Evolutionary conservation across 2,329 filamentous ascomycete species (phyloP).

Genomic region (Orbilia ellipsospora): DNA sequence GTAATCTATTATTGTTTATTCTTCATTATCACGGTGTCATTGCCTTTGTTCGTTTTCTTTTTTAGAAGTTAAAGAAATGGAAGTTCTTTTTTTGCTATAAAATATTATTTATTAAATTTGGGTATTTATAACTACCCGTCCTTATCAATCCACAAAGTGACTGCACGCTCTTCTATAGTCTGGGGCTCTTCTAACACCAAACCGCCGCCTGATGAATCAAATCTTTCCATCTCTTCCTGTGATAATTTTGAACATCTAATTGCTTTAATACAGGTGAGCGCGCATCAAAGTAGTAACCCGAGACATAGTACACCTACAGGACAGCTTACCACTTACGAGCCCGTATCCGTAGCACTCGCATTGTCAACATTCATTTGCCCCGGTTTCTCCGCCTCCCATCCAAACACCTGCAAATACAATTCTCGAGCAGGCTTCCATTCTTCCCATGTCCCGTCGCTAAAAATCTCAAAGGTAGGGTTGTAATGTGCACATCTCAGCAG

Average conservation of each 20-base stretch:
- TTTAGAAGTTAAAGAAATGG: slow-evolving; percentile 9
- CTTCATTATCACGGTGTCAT: slow-evolving; percentile 27
- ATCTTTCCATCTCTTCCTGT: too few relatives aligned
- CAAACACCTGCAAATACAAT: slow-evolving; percentile 23
- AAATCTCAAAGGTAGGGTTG: slow-evolving; percentile 10
- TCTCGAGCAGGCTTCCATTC: slow-evolving; percentile 20
- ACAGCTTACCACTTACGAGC: too few relatives aligned
- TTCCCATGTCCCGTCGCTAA: slow-evolving; percentile 25
- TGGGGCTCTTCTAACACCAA: too few relatives aligned
- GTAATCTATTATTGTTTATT: slow-evolving; percentile 29
- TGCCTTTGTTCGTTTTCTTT: slow-evolving; percentile 6
- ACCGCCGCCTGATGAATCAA: too few relatives aligned
- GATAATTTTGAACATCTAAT: too few relatives aligned
- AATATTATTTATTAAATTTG: background rate
- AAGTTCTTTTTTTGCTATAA: background rate
- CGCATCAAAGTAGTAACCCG: too few relatives aligned
- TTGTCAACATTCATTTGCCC: slow-evolving; percentile 4
- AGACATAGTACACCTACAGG: too few relatives aligned
- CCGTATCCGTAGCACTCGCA: background rate
- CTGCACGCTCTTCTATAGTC: background rate
- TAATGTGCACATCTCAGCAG: slow-evolving; percentile 28
- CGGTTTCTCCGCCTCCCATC: slow-evolving; percentile 20
- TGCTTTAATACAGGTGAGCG: too few relatives aligned
- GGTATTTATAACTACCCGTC: background rate
- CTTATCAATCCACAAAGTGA: background rate